phyloP scores from a whole-genome alignment of 2,329 filamentous ascomycete species.

The Xylariaceae sp. region DNA sequence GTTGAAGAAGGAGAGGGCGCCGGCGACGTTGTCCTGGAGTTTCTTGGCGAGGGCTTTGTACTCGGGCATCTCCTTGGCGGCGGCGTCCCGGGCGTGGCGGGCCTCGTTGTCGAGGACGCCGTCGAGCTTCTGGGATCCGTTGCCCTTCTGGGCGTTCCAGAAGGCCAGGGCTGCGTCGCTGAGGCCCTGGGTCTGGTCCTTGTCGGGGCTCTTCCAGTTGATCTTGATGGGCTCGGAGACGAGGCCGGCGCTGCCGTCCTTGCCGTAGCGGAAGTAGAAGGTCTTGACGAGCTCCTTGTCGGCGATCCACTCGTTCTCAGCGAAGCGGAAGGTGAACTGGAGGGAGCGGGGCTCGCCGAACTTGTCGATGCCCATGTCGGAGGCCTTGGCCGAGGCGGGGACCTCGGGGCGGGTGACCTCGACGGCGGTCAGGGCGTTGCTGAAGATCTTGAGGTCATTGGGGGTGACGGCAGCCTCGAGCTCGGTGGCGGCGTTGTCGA shows the following conservation, averaged over 20 bases:
- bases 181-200: conserved; percentile 62
- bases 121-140: conserved; percentile 33
- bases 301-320: conserved; percentile 61
- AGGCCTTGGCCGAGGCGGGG: conserved; percentile 30
- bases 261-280: conserved; percentile 62
- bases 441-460: conserved; percentile 57
- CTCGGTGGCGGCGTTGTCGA: conserved; percentile 55
- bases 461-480: conserved; percentile 63
- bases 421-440: conserved; percentile 52
- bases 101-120: conserved; percentile 30
- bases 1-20: conserved; percentile 62
- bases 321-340: conserved; percentile 53
- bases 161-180: conserved; percentile 59
- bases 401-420: conserved; percentile 48
- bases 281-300: conserved; percentile 62
- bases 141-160: conserved; percentile 52
- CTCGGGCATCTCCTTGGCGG: conserved; percentile 26
- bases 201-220: conserved; percentile 59
- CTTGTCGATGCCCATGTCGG: conserved; percentile 29
- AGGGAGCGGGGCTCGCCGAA: conserved; percentile 62
- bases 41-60: conserved; percentile 25
- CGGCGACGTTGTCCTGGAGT: conserved; percentile 22
- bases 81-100: conserved; percentile 27
- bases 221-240: conserved; percentile 67
- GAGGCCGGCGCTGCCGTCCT: conserved; percentile 56